Base-by-base conservation (phyloP, 2,329 filamentous ascomycete species). In the Diaporthe capsici region DNA sequence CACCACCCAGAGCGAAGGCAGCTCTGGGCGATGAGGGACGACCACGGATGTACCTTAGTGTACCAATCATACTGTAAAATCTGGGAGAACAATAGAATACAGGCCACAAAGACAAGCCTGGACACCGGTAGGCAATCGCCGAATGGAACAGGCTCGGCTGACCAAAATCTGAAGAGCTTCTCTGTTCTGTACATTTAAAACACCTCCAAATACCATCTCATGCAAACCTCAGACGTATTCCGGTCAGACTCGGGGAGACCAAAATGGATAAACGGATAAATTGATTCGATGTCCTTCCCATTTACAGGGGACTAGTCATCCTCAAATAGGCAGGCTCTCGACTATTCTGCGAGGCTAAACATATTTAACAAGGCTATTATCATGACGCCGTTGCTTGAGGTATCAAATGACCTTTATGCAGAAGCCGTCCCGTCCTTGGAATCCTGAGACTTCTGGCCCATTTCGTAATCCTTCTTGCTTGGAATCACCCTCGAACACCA, bases 401-500 rank as follows among this genome's bases (percentile, higher is more conserved):
- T 37, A 67, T 67, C 37, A 31, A 49, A 39, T 25, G n/a, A 20
- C 15, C 39, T 12, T 72, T 49, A 75, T 31, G 51, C 42, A 44
- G 61, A 51, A 25, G 55, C 49, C 15, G 28, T 6, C 37, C 44
- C 44, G 15, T 34, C 25, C 42, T 37, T 53, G n/a, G 55, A 65
- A 31, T 20, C 31, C 28, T 3, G 55, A 17, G 34, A 58, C 53
- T 75, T 73, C 67, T 75, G 76, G 25, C 78, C 80, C 7, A 67
- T 63, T 72, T 84, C 82, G 15, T 79, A 79, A 57, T 91, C 89
- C 78, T 84, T 86, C 55, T 84, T 83, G 2, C 92, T 88, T 0
- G 92, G 92, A 71, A 97, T 91, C 4, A 95, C 92, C 76, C 95
- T 88, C 83, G 89, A 91, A 83, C 96, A 98, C 96, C 96, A 98